Evolutionary conservation across 495 filamentous ascomycete genomes (phyloP), one percentile per base, ranked within the genome.

Genomic region (Daldinia bambusicola): DNA sequence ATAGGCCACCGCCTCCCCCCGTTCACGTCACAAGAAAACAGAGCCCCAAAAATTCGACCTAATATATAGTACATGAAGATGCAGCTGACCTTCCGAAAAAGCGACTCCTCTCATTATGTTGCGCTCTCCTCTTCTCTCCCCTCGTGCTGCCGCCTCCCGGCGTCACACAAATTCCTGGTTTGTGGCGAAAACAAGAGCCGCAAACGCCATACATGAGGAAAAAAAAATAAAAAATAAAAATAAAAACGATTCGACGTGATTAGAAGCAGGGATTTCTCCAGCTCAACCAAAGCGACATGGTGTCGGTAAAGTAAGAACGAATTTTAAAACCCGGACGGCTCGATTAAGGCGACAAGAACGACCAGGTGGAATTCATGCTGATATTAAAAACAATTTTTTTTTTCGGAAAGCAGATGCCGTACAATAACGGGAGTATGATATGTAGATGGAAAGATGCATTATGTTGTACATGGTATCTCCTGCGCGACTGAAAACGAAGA

Each of bases 391-490:
- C 55, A 61, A 32, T 34, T 31, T 38, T 41, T 26, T 26, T 26
- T 26, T 26, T 26, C 26, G 59, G 38, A 22, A 63, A 67, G 41
- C 57, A 69, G 52, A 72, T 62, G 70, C 65, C 37, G 36, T 58
- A 40, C 37, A 66, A 66, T 52, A 60, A 48, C 63, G 30, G 63
- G 53, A 58, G 45, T 66, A 64, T 67, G 67, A 64, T 71, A 67
- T 74, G 61, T 70, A 53, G 63, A 70, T 74, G 71, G 71, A 66
- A 74, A 71, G 69, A 77, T 77, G 71, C 74, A 76, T 66, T 74
- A 74, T 77, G 74, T 77, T 77, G 71, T 77, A 77, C 75, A 77
- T 76, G 75, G 75, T 77, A 76, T 77, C 74, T 76, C 66, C 71
- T 68, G 66, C 70, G 70, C 66, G 66, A 71, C 57, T 71, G 68